Conservation (phyloP, 2,329 filamentous ascomycete genomes). For the Arthrobotrys sinensis region DNA sequence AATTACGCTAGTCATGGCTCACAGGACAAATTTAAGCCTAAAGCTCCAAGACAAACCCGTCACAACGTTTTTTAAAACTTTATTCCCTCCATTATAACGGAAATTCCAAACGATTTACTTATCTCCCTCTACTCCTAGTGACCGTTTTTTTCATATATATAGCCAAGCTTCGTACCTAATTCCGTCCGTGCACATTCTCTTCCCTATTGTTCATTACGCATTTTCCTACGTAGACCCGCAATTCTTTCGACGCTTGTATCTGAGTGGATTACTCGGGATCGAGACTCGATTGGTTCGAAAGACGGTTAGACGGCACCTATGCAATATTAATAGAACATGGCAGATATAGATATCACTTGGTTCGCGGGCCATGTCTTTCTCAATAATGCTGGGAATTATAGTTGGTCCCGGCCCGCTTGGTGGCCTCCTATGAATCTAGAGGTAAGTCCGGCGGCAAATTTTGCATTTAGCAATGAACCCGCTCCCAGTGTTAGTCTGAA, state of each 20-base stretch:
- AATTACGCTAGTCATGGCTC: slow-evolving; percentile 2
- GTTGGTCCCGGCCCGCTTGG: slow-evolving; percentile 22
- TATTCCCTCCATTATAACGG: neutral
- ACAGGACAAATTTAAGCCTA: neutral
- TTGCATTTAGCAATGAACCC: neutral
- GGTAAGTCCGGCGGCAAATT: slow-evolving; percentile 7
- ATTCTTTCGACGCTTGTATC: neutral
- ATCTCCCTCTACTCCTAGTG: neutral
- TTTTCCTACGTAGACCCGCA: neutral
- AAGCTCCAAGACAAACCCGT: slow-evolving; percentile 7
- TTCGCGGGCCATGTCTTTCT: slow-evolving; percentile 1
- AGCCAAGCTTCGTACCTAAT: neutral
- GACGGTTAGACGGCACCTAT: neutral
- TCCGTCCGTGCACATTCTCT: neutral
- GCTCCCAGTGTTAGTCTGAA: no score
- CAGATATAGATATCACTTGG: slow-evolving; percentile 3
- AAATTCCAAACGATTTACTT: neutral
- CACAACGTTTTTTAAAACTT: neutral
- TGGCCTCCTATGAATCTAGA: slow-evolving; percentile 42
- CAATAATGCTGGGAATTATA: slow-evolving; percentile 25
- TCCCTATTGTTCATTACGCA: neutral
- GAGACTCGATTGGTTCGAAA: no score
- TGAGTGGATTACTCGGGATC: no score
- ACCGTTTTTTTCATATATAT: neutral
- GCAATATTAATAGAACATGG: slow-evolving; percentile 2